phyloP scores from a whole-genome alignment of 2,329 filamentous ascomycete species.

The Neofusicoccum sp. region DNA sequence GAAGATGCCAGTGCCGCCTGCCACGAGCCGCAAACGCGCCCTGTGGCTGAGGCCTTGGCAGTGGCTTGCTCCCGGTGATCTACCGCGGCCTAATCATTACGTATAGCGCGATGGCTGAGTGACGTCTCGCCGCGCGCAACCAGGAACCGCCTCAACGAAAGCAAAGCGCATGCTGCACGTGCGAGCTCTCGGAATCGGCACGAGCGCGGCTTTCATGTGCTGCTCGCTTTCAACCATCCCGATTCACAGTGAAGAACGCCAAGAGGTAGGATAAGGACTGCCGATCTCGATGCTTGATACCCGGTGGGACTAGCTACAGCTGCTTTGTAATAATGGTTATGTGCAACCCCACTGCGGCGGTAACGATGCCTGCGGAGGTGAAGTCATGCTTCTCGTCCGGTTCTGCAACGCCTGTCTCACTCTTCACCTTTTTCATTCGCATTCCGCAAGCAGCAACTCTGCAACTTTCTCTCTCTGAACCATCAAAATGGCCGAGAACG shows the following conservation, averaged over 20 bases:
- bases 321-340: constrained; percentile 17
- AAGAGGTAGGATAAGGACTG: not conserved
- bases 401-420: not conserved
- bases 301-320: not conserved
- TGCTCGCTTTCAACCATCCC: not conserved
- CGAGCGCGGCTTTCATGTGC: not conserved
- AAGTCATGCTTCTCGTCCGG: not conserved
- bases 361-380: not conserved
- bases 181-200: not conserved
- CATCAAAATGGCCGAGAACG: constrained; percentile 21
- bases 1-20: not conserved
- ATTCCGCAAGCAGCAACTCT: not conserved
- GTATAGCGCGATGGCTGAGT: no score
- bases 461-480: not conserved
- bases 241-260: not conserved
- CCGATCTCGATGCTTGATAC: not conserved
- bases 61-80: not conserved
- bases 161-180: no score
- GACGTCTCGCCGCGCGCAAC: not conserved
- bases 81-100: not conserved
- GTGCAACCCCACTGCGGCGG: constrained; percentile 2
- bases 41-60: not conserved
- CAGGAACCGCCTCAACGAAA: not conserved
- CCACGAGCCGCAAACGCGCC: no score
- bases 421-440: not conserved